Evolutionary conservation across 2,329 filamentous ascomycete species (phyloP), one percentile per base, ranked within the genome.

Genomic region (Sarocladium strictum): DNA sequence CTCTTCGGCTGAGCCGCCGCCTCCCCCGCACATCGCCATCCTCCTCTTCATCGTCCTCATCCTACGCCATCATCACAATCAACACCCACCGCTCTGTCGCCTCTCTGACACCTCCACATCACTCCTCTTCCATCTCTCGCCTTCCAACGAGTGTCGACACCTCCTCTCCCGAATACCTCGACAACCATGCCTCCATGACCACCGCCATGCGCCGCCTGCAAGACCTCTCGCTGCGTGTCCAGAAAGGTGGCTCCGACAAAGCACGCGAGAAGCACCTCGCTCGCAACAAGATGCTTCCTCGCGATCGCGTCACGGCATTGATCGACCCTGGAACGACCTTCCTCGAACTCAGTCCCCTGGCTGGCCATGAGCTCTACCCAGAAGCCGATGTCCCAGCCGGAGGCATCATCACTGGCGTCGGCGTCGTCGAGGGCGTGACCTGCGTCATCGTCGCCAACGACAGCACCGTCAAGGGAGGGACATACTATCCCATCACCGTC

Each of bases 401-500:
- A 24, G 93, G 91, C 6, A 94, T 99, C 61, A 90, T 99, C 56
- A 95, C 94, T 0, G 94, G 93, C 1, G 84, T 97, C 53, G 93
- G 93, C 2, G 87, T 88, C 2, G 89, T 99, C 24, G 88, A 94
- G 67, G 93, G 93, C 14, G 90, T 96, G 24, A 87, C 85, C 38
- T 97, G 93, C 69, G 87, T 97, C 74, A 89, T 97, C 62, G 89
- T 97, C 51, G 92, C 91, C 56, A 97, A 97, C 68, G 93, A 97
- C 68, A 95, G 90, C 74, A 97, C 93, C 17, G 93, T 97, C 65
- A 99, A 97, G 74, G 93, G 93, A 53, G 93, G 93, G 23, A 96
- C 93, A 1, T 99, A 99, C 73, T 97, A 93, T 67, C 93, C 93
- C 1, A 90, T 97, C 62, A 99, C 93, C 0, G 90, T 97, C 56